Evolutionary conservation across 2,329 filamentous ascomycete species (phyloP).

Genomic region (Dissoconium aciculare): DNA sequence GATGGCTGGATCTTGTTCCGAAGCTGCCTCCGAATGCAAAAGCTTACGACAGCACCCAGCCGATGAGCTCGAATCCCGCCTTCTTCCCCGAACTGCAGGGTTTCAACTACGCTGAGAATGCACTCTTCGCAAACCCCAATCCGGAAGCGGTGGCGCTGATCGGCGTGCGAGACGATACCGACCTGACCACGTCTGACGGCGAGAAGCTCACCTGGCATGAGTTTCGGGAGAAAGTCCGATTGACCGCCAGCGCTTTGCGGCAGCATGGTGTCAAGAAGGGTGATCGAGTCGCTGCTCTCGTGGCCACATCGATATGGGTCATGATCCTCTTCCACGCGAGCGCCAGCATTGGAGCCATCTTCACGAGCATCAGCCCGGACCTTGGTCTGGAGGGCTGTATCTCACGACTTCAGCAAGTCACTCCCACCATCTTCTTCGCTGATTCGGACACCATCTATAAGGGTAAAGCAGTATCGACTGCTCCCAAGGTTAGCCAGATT

Average conservation of each 20-base stretch:
- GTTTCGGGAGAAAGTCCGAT: slow-evolving; percentile 26
- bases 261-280: slow-evolving; percentile 25
- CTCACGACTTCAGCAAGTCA: slow-evolving; percentile 27
- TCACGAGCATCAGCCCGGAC: slow-evolving; percentile 32
- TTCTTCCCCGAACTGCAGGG: slow-evolving; percentile 26
- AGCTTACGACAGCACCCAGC: slow-evolving; percentile 26
- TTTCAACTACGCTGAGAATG: slow-evolving; percentile 30
- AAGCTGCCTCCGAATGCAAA: slow-evolving; percentile 20
- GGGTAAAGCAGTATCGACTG: slow-evolving; percentile 23
- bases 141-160: slow-evolving; percentile 26
- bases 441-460: slow-evolving; percentile 29
- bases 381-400: slow-evolving; percentile 27
- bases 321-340: slow-evolving; percentile 28
- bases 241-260: slow-evolving; percentile 26
- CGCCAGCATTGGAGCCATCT: slow-evolving; percentile 30
- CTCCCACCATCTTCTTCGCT: slow-evolving; percentile 27
- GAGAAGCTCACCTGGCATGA: slow-evolving; percentile 28
- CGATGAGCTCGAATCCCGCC: slow-evolving; percentile 25
- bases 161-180: slow-evolving; percentile 27
- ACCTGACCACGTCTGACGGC: slow-evolving; percentile 17
- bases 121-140: slow-evolving; percentile 25
- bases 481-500: slow-evolving; percentile 22
- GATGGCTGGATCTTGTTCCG: slow-evolving; percentile 25
- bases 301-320: slow-evolving; percentile 30
- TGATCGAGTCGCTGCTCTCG: slow-evolving; percentile 28